Evolutionary conservation across 2,329 filamentous ascomycete genomes (phyloP), one percentile per base, ranked within the genome.

Genomic region (Talaromyces pinophilus): DNA sequence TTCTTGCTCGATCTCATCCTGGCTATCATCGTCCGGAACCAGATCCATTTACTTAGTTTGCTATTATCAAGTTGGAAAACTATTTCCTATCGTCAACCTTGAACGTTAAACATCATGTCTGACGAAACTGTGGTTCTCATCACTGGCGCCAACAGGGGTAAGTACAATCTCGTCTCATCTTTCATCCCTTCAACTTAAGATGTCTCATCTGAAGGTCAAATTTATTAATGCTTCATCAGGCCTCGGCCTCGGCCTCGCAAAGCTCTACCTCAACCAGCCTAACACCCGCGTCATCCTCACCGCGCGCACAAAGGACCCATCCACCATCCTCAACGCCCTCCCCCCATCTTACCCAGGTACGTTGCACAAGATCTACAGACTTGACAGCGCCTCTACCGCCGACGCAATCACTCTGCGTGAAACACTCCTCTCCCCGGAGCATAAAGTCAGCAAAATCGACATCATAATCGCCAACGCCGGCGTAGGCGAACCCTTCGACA

Each of bases 401-500:
- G 65, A 67, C 35, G 54, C 65, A 8, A 46, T 67, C 13, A 25
- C 61, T 19, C 65, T 63, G 6, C 60, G 65, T 15, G 25, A 63
- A 7, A 19, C 61, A 2, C 55, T 67, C 6, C 33, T 63, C 1
- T 52, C 65, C 3, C 6, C 48, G 1, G 35, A 13, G 3, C 28
- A n/a, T 5, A 7, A n/a, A 4, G 7, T 66, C 33, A 33, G 6
- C 35, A 67, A 67, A 30, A 63, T 67, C 33, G 65, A 67, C 33
- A 59, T 67, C n/a, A 22, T 67, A 13, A 55, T 67, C 33, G 65
- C 65, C n/a, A 67, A 67, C 30, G 65, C 65, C 44, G 65, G 65
- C 4, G 8, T 48, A 10, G 52, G 65, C 44, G 65, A 63, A 19
- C 60, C 65, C 1, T 66, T 66, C 3, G 61, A 40, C 7, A 44